Conservation (phyloP, 345 rosid species). For the Eucalyptus polyanthemos region DNA sequence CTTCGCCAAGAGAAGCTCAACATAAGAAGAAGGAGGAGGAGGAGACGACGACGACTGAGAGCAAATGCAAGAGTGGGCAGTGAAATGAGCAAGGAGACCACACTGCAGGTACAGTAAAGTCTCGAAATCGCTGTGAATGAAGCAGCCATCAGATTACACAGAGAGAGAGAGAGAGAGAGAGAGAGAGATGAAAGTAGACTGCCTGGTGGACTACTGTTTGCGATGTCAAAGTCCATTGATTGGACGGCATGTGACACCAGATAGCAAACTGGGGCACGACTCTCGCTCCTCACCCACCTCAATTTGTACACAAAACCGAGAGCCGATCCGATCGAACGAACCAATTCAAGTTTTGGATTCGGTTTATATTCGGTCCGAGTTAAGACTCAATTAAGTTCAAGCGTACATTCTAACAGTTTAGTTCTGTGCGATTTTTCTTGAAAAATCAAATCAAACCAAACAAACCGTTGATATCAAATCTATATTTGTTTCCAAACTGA, state of each 20-base stretch:
- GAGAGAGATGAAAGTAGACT: background rate
- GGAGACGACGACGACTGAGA: slow-evolving; percentile 1
- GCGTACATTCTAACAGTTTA: background rate
- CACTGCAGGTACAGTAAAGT: slow-evolving; percentile 12
- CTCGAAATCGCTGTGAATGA: slow-evolving; percentile 33
- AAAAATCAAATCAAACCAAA: rapidly evolving
- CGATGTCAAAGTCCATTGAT: slow-evolving; percentile 16
- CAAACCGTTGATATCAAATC: rapidly evolving
- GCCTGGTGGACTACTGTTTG: slow-evolving; percentile 11
- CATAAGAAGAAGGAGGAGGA: slow-evolving; percentile 32
- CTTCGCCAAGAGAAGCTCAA: slow-evolving; percentile 58
- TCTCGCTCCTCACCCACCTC: background rate
- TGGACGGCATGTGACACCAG: background rate
- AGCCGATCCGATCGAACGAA: rapidly evolving
- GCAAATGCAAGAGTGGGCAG: background rate
- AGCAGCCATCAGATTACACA: background rate
- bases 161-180: background rate
- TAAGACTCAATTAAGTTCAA: rapidly evolving
- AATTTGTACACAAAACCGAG: background rate
- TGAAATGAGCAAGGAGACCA: slow-evolving; percentile 10
- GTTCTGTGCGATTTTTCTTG: rapidly evolving
- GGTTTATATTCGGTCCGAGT: background rate
- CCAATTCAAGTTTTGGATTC: rapidly evolving
- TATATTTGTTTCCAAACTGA: background rate
- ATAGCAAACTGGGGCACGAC: background rate